Conservation (phyloP, 495 filamentous ascomycete genomes). For the Penicillium bovifimosum region DNA sequence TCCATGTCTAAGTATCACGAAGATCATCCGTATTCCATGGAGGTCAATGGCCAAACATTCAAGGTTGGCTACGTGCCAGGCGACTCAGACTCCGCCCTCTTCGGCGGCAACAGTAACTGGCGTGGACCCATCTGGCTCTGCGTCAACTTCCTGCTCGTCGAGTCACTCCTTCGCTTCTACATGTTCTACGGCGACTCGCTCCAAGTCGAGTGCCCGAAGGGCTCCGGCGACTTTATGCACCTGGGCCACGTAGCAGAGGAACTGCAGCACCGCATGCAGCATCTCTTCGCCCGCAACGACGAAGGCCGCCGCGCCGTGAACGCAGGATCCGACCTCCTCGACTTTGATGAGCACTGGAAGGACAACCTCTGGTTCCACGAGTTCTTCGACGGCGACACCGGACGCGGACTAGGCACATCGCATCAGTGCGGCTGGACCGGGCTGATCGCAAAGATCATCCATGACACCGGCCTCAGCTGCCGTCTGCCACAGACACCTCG, state of each 20-base stretch:
- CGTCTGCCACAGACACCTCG: slow-evolving; percentile 89
- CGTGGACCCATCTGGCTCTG: slow-evolving; percentile 90
- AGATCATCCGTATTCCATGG: slow-evolving; percentile 87
- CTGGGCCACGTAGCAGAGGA: slow-evolving; percentile 94
- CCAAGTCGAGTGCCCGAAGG: slow-evolving; percentile 88
- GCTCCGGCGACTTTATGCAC: slow-evolving; percentile 93
- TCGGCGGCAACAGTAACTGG: slow-evolving; percentile 98
- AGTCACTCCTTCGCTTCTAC: slow-evolving; percentile 86
- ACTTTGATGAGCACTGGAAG: slow-evolving; percentile 88
- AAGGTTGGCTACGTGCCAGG: slow-evolving; percentile 86
- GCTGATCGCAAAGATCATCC: slow-evolving; percentile 90
- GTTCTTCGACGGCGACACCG: slow-evolving; percentile 91
- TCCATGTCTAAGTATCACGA: slow-evolving; percentile 93
- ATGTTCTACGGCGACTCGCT: slow-evolving; percentile 89
- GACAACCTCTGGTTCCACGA: slow-evolving; percentile 95
- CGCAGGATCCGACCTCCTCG: slow-evolving; percentile 70
- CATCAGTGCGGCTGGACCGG: slow-evolving; percentile 99
- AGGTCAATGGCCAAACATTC: slow-evolving; percentile 88
- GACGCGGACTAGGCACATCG: slow-evolving; percentile 82
- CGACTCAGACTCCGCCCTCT: slow-evolving; percentile 88
- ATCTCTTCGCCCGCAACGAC: slow-evolving; percentile 77
- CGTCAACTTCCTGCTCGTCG: slow-evolving; percentile 91
- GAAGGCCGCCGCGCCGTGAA: slow-evolving; percentile 85
- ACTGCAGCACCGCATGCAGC: slow-evolving; percentile 89
- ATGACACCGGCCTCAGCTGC: slow-evolving; percentile 90